A percentile compares a stretch with the other conserved stretches of the same genome.
Evolutionary conservation across 2,329 filamentous ascomycete genomes (phyloP).

Genomic region (Colletotrichum salicis): DNA sequence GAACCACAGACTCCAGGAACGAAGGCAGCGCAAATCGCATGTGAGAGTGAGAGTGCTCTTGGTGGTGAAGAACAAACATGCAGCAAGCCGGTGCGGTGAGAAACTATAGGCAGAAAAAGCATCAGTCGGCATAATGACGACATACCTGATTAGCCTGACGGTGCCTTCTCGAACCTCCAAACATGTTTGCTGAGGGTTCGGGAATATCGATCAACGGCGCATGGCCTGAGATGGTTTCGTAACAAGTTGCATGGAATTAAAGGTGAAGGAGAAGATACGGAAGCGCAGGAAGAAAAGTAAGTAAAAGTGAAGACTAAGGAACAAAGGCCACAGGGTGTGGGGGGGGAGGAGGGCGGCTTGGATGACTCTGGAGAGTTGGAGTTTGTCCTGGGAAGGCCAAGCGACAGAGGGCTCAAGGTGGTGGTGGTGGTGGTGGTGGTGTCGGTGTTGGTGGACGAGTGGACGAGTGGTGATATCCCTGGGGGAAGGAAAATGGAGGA

Average conservation of each 20-base stretch:
- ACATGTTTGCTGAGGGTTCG: slow-evolving; percentile 53
- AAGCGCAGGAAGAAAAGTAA: background rate
- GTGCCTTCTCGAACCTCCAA: slow-evolving; percentile 61
- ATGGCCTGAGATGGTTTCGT: slow-evolving; percentile 41
- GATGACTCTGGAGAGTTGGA: background rate
- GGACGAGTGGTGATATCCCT: slow-evolving; percentile 18
- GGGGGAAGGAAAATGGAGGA: slow-evolving; percentile 5
- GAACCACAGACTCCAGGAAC: slow-evolving; percentile 23
- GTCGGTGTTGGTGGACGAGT: background rate
- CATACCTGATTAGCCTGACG: slow-evolving; percentile 59
- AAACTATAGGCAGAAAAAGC: slow-evolving; percentile 1
- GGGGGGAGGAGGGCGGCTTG: background rate
- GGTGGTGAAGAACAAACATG: background rate
- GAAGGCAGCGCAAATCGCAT: background rate
- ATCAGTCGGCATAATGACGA: background rate
- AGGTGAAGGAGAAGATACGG: background rate
- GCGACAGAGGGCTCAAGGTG: background rate
- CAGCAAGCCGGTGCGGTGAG: background rate
- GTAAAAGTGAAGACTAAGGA: slow-evolving; percentile 11
- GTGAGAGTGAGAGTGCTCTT: background rate
- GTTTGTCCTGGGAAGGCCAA: slow-evolving; percentile 4
- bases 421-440: background rate
- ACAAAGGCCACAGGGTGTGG: background rate
- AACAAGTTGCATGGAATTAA: slow-evolving; percentile 29
- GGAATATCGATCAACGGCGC: slow-evolving; percentile 32